Evolutionary conservation across 345 rosid species (phyloP).

Genomic region (Moricandia moricandioides): DNA sequence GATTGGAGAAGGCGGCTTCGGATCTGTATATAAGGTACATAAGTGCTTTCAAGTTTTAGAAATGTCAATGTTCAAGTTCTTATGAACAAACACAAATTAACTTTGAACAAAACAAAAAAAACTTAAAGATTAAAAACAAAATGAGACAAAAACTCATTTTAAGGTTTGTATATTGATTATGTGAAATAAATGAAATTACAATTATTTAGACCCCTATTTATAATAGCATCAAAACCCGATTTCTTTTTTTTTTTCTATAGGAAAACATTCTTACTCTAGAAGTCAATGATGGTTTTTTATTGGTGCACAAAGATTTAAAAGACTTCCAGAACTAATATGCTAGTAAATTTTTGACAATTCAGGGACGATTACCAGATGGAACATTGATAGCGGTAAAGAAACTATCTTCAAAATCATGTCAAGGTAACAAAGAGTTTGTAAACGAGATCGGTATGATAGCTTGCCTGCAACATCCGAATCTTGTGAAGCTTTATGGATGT

Average conservation of each 20-base stretch:
- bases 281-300: too few species aligned
- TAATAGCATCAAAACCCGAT: too few species aligned
- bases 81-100: too few species aligned
- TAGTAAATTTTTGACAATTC: background rate
- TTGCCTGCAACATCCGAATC: conserved; percentile 44
- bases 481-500: conserved; percentile 48
- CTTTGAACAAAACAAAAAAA: too few species aligned
- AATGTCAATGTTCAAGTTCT: background rate
- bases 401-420: conserved; percentile 45
- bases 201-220: too few species aligned
- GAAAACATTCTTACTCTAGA: too few species aligned
- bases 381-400: conserved; percentile 39
- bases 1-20: conserved; percentile 48
- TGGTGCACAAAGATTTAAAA: too few species aligned
- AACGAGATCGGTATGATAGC: conserved; percentile 46
- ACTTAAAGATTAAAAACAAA: too few species aligned
- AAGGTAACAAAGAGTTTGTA: conserved; percentile 49
- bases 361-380: conserved; percentile 35
- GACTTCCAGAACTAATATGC: background rate
- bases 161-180: too few species aligned
- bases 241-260: too few species aligned
- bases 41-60: background rate
- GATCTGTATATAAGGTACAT: conserved; percentile 41
- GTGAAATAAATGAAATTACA: too few species aligned
- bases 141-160: too few species aligned